Evolutionary conservation across 1,139 yeast species (phyloP), one percentile per base, ranked within the genome.

Genomic region (Hansenula sp.): DNA sequence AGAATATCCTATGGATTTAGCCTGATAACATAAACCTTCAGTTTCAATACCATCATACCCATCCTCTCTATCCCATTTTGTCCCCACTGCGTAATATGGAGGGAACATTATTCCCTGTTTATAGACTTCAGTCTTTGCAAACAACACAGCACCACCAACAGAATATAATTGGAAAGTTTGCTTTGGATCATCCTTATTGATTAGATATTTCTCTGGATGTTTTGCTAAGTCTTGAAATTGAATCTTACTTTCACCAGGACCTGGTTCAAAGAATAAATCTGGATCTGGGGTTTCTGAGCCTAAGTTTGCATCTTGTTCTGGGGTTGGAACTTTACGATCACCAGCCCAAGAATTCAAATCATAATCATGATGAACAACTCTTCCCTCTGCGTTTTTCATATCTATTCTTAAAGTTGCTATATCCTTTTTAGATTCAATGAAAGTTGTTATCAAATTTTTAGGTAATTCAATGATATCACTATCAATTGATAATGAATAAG

Each of bases 31-130:
- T 13, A 76, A 41, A 0, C 80, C 79, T 55, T 75, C 79, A 3
- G 77, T 73, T 51, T 74, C 80, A 36, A 76, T 70, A 19, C 80
- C 81, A 55, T 76, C 80, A 50, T 67, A 74, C 3, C 80, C 80
- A 51, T 74, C 79, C 4, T 49, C 42, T 43, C 76, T 60, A 2
- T 66, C 67, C 79, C 79, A 75, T 9, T 47, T 51, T 3, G 74
- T 62, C 8, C 81, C 81, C 15, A 76, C 62, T 3, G 67, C 59
- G 47, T 74, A 70, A 38, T 61, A 66, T 0, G 79, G 69, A 4
- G 79, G 77, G 53, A 74, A 74, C 13, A 62, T 55, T 2, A 68
- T 63, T 16, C 80, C 81, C 47, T 71, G 76, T 49, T 66, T 69
- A 48, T 66, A 71, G 11, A 75, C 57, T 12, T 67, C 53, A 11